phyloP scores from a whole-genome alignment of 176 grass and related monocot genomes.

The Oryza meyeriana region DNA sequence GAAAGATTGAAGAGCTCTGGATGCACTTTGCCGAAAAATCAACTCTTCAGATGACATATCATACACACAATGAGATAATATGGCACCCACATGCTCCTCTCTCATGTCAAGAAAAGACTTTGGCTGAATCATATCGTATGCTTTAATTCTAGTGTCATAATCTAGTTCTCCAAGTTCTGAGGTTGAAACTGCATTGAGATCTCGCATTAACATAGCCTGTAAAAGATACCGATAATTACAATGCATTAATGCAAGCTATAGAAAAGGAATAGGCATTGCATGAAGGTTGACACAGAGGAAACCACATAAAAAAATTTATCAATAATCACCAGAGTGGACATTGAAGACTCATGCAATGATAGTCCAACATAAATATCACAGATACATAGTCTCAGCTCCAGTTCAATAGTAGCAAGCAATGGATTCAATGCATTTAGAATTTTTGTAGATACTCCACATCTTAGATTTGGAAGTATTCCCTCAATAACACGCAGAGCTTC shows the following conservation, averaged over 20 bases:
- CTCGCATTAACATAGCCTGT: slow-evolving; percentile 72
- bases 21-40: slow-evolving; percentile 92
- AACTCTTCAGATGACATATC: slow-evolving; percentile 92
- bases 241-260: slow-evolving; percentile 7
- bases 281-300: slow-evolving; percentile 14
- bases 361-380: slow-evolving; percentile 70
- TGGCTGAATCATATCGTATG: slow-evolving; percentile 55
- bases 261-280: slow-evolving; percentile 15
- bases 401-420: slow-evolving; percentile 62
- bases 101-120: slow-evolving; percentile 58
- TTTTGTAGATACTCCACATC: slow-evolving; percentile 48
- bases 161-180: slow-evolving; percentile 80
- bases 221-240: slow-evolving; percentile 8
- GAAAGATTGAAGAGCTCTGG: slow-evolving; percentile 73
- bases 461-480: slow-evolving; percentile 67
- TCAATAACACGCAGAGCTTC: slow-evolving; percentile 69
- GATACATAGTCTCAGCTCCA: slow-evolving; percentile 71
- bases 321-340: slow-evolving; percentile 66
- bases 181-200: slow-evolving; percentile 85
- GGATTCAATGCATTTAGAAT: slow-evolving; percentile 71
- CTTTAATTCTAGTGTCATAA: slow-evolving; percentile 68
- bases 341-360: slow-evolving; percentile 59
- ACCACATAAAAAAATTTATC: not conserved
- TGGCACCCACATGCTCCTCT: slow-evolving; percentile 65
- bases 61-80: slow-evolving; percentile 84